Conservation (phyloP, 306 rosid species). For the Prunus campanulata region DNA sequence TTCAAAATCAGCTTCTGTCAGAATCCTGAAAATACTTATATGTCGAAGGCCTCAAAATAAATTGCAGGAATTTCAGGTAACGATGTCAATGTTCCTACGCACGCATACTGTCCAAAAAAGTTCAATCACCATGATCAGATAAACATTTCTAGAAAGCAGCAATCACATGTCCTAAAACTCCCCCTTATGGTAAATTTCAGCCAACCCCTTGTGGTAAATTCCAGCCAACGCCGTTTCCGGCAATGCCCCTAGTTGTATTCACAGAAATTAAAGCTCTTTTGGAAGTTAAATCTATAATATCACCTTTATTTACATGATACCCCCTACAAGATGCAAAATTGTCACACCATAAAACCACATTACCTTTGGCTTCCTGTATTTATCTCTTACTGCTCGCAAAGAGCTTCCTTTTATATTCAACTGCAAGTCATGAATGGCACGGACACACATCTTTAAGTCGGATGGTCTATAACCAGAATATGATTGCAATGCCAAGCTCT, state of each 20-base stretch:
- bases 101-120: conserved; percentile 29
- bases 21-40: conserved; percentile 6
- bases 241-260: not conserved
- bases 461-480: conserved; percentile 35
- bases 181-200: not conserved
- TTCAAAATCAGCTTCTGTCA: not conserved
- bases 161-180: not conserved
- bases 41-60: conserved; percentile 36
- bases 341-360: not conserved
- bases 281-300: conserved; percentile 1
- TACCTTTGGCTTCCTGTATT: conserved; percentile 43
- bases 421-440: conserved; percentile 42
- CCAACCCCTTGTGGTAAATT: not conserved
- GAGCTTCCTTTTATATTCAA: conserved; percentile 23
- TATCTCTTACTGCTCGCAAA: conserved; percentile 32
- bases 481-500: conserved; percentile 32
- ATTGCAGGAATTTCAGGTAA: conserved; percentile 36
- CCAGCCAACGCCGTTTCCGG: not conserved
- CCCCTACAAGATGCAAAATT: not conserved
- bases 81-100: conserved; percentile 29
- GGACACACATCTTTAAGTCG: conserved; percentile 40
- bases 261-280: not conserved
- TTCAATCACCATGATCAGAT: not conserved
- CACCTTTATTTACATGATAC: not conserved
- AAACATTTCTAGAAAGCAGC: not conserved